Base-by-base conservation (phyloP, 1,284 basidiomycete species). In the Singerocomus inundabilis region DNA sequence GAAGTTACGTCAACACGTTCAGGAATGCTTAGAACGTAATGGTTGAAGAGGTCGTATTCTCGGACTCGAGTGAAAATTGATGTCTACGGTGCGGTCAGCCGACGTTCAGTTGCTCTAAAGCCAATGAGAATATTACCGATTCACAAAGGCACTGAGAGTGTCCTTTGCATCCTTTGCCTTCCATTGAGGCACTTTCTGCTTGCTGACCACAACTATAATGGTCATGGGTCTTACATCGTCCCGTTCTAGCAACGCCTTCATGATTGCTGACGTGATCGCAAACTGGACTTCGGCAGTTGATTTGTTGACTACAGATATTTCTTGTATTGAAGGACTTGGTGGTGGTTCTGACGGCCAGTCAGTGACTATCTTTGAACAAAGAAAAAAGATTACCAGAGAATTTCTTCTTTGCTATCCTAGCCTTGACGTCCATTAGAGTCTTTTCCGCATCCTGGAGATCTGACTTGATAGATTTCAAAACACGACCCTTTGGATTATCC, bases 371-470 rank as follows among this genome's bases (percentile, higher is more conserved):
- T 21, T 21, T 13, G 10, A 10, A 13, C 9, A 9, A 11, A 9
- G 5, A 24, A 28, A 42, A 25, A 2, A 13, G 2, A 39, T 45
- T 10, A 59, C 63, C 51, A 18, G 60, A 52, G 28, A 68, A 65
- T 12, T 32, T 47, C 30, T 48, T 63, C 33, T 57, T 68, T n/a
- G 12, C 31, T 0, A 61, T 43, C 26, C 66, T 63, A 15, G 38
- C 42, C 13, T 49, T 52, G 39, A 55, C 15, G 10, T 29, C 43
- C 0, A 2, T 16, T 6, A 65, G 28, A n/a, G 38, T 54, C 34
- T 53, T 53, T 13, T 51, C 50, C 2, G 6, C 3, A 4, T 67
- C 64, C 9, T 57, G 48, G 7, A 68, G 30, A 35, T 67, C 58
- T 6, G 52, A 50, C 30, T 45, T 25, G 37, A 64, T 38, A 1